Conservation (phyloP, 805 yeast species). For the Saccharomycopsis javanensis region DNA sequence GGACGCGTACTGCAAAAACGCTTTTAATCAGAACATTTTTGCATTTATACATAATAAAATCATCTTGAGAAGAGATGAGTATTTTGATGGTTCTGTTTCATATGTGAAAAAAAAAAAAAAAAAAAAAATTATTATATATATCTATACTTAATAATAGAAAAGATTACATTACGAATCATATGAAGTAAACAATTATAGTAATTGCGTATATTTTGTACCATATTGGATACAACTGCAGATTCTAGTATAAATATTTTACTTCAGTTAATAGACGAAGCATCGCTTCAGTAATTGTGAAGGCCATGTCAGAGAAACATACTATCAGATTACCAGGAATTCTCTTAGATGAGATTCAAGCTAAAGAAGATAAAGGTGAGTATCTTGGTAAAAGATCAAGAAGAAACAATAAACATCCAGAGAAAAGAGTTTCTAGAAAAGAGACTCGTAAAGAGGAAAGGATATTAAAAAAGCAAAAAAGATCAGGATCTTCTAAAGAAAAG, state of each 20-base stretch:
- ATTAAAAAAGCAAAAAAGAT: conserved; percentile 26
- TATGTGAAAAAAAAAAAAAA: not conserved
- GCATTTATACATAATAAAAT: not conserved
- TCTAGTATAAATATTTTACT: no score
- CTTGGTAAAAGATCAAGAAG: conserved; percentile 30
- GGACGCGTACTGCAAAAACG: not conserved
- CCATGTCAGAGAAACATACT: conserved; percentile 28
- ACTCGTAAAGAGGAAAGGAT: conserved; percentile 33
- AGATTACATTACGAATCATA: no score
- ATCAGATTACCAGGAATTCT: conserved; percentile 47
- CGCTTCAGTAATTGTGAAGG: not conserved
- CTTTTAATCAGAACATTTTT: not conserved
- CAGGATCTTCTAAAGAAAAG: conserved; percentile 5
- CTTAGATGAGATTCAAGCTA: conserved; percentile 36
- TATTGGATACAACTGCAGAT: no score
- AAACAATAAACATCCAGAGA: conserved; percentile 19
- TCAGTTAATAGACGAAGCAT: no score
- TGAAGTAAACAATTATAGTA: no score
- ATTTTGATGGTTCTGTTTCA: not conserved
- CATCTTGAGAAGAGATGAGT: not conserved
- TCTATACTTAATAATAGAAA: no score
- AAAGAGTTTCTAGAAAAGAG: conserved; percentile 32
- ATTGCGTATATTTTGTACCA: no score
- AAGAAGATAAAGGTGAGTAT: conserved; percentile 35
- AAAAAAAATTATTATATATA: no score